Evolutionary conservation across 345 rosid genomes (phyloP), one percentile per base, ranked within the genome.

Genomic region (Populus pruinosa): DNA sequence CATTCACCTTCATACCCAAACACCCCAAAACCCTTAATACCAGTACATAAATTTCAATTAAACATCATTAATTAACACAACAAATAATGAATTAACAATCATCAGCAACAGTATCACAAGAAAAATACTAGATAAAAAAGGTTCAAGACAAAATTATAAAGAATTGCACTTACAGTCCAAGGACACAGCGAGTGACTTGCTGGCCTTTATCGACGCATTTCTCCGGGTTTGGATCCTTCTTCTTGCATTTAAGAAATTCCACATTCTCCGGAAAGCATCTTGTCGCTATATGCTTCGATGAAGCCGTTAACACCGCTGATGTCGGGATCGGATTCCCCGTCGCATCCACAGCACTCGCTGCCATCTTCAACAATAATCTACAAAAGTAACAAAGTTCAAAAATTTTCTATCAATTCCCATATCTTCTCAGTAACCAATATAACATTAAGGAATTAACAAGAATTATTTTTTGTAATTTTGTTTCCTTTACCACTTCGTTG

Each of bases 141-240:
- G 36, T 9, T 0, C 0, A 44, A 16, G n/a, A 49, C 6, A 12
- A 29, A 27, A 9, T 75, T 20, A 7, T 20, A 59, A 31, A 4
- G 23, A 47, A 25, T 16, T 10, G 76, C 5, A 74, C 98, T 81
- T 85, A 96, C 98, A 94, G 65, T 80, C 93, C 90, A 72, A 96
- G 93, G 70, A 91, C 97, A 75, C 99, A 96, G 80, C 95, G 95
- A 78, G 99, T 96, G 82, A 94, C 99, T 78, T 94, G 88, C 49
- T 89, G 90, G 69, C 99, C 99, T 74, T 96, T 90, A 14, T 94
- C 98, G 39, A 96, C 97, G 77, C 99, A 96, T 71, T 92, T 94
- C 92, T 96, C 99, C 0, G 99, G 99, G 78, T 96, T 96, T 2
- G 97, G 95, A 80, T 96, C 97, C 80, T 89, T 91, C 94, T 94